These are phyloP conservation scores for Chalciporus sp. DNA, from an alignment of 1,284 basidiomycete genomes.

Conservation along the genomic window DNA sequence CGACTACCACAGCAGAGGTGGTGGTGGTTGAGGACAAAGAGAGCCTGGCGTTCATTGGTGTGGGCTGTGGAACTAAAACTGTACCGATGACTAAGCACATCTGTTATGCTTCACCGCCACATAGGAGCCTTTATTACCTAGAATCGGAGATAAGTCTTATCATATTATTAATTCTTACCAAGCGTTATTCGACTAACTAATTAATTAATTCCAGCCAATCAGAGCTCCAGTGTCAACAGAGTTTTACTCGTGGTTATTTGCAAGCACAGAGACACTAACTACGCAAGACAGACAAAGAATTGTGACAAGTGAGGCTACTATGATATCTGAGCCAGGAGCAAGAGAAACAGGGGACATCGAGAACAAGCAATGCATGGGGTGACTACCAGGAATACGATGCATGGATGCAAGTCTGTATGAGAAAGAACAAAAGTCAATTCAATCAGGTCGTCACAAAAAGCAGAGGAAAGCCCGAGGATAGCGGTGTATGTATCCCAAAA, in stretches of 20 bases:
- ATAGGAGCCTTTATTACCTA: not conserved
- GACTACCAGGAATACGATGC: slow-evolving; percentile 21
- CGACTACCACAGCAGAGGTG: slow-evolving; percentile 15
- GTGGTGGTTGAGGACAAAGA: slow-evolving; percentile 26
- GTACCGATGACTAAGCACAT: slow-evolving; percentile 27
- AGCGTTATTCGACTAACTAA: not conserved
- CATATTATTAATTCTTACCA: slow-evolving; percentile 10
- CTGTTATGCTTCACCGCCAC: slow-evolving; percentile 6
- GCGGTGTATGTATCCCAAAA: slow-evolving; percentile 27
- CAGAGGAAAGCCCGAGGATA: slow-evolving; percentile 16
- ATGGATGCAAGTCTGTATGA: slow-evolving; percentile 33
- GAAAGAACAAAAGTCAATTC: slow-evolving; percentile 23
- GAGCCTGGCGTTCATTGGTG: slow-evolving; percentile 3
- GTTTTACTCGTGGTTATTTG: slow-evolving; percentile 3
- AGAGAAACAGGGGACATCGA: slow-evolving; percentile 6
- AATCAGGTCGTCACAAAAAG: slow-evolving; percentile 11
- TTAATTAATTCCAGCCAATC: not conserved
- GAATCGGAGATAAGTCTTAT: not conserved
- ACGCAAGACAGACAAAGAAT: slow-evolving; percentile 11
- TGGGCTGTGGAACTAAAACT: slow-evolving; percentile 21
- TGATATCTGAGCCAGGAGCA: slow-evolving; percentile 9
- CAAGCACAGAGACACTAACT: slow-evolving; percentile 24
- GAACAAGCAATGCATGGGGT: slow-evolving; percentile 23
- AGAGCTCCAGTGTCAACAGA: not conserved
- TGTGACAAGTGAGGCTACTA: slow-evolving; percentile 7